Base-by-base conservation (phyloP, 2,329 filamentous ascomycete genomes). In the Aspergillus glaucus region DNA sequence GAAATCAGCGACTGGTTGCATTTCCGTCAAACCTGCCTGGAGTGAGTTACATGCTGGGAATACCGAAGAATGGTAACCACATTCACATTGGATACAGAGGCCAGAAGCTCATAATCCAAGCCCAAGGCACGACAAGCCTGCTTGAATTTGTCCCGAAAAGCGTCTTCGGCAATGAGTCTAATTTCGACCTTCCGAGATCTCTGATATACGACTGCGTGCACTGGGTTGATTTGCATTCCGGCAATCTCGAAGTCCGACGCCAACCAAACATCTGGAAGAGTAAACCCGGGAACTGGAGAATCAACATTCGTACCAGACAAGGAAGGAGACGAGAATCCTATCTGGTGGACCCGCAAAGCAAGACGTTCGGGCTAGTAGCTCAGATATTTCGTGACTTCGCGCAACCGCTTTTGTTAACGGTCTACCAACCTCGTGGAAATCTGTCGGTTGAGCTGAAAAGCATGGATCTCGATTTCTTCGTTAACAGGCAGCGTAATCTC, bases 1-100 rank as follows among this genome's bases (percentile, higher is more conserved):
- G 77, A 0, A 63, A 74, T 1, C 73, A 77, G 12, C 69, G 51
- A 70, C 22, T 70, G 84, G 0, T 69, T 75, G 1, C 76, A 0
- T 78, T 63, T 17, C 77, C 81, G 0, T 85, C 82, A 0, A 48
- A 53, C 0, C 50, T 80, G 0, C 61, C 58, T 0, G 80, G 78
- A 0, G 82, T 86, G 77, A 72, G 71, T 0, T 77, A 82, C 48
- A 65, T 67, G 30, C 59, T 78, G 4, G 67, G 67, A 47, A 48
- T 62, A 61, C 1, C 50, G 34, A 63, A 70, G 14, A 50, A 69
- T 1, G 67, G 60, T 0, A 70, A 78, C 54, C 55, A 70, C 2
- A 64, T 86, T 1, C 79, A 87, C 56, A 56, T 87, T 37, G 81
- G 82, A 0, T 70, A 75, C 14, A 68, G 74, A 0, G 50, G 65